Percentiles rank a stretch among this genome's conserved stretches.
Conservation (phyloP, 208 protist genomes). For the Acanthamoeba lenticulata region DNA sequence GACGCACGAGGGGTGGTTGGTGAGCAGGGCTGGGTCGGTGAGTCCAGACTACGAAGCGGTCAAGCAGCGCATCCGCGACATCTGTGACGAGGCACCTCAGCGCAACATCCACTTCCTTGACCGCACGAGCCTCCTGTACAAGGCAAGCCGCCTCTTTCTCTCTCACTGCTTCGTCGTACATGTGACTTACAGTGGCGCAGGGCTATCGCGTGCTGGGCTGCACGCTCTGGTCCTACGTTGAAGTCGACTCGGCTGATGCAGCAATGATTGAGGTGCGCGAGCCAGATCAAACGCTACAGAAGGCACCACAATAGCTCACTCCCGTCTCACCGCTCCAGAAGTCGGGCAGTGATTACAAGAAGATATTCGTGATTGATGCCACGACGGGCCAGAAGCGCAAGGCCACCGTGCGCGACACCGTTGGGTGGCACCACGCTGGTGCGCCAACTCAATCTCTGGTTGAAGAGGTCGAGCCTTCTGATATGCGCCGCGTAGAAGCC, state of each 20-base stretch:
- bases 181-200: not conserved
- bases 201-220: constrained; percentile 36
- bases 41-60: not conserved
- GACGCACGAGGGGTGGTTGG: too few relatives aligned
- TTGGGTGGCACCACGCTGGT: not conserved
- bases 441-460: too few relatives aligned
- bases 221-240: constrained; percentile 18
- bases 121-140: not conserved
- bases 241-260: not conserved
- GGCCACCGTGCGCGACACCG: not conserved
- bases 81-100: not conserved
- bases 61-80: not conserved
- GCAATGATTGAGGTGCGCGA: constrained; percentile 23
- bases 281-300: too few relatives aligned
- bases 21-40: not conserved
- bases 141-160: not conserved
- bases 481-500: too few relatives aligned
- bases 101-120: constrained; percentile 39
- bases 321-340: not conserved
- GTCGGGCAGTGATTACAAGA: constrained; percentile 14
- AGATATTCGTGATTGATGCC: not conserved
- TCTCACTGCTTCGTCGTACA: not conserved
- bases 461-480: too few relatives aligned
- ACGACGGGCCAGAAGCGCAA: not conserved
- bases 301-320: too few relatives aligned